phyloP scores from a whole-genome alignment of 148 eudicot genomes.

The Silene latifolia region DNA sequence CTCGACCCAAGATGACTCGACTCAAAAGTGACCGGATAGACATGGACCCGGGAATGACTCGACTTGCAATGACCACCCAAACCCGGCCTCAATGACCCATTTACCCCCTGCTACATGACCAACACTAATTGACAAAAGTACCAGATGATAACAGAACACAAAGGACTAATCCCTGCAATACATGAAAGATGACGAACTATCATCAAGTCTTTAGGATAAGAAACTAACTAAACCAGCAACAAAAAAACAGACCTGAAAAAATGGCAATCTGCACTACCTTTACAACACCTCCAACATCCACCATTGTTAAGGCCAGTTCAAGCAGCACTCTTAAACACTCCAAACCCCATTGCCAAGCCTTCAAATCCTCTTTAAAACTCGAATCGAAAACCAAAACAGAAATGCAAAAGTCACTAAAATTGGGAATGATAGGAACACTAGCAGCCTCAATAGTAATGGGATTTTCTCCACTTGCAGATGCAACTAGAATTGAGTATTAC shows the following conservation, averaged over 20 bases:
- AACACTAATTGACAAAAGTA: not conserved
- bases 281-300: conserved; percentile 10
- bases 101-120: too few species aligned
- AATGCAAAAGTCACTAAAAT: conserved; percentile 2
- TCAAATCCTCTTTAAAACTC: not conserved
- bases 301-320: conserved; percentile 24
- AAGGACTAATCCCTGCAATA: not conserved
- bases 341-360: conserved; percentile 20
- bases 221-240: not conserved
- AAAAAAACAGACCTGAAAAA: not conserved
- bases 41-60: too few species aligned
- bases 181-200: not conserved
- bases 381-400: not conserved
- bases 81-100: too few species aligned
- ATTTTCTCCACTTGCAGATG: conserved; percentile 53
- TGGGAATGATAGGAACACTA: conserved; percentile 23
- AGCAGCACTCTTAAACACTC: conserved; percentile 14
- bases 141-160: not conserved
- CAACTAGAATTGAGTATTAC: conserved; percentile 76
- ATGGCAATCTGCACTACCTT: conserved; percentile 22
- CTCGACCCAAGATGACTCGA: too few species aligned
- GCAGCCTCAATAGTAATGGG: conserved; percentile 50
- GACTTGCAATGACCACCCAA: too few species aligned
- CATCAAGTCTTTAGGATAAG: conserved; percentile 25
- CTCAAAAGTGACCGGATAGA: too few species aligned